A percentile compares a stretch with the other conserved stretches of the same genome.
Conservation (phyloP, 2,329 filamentous ascomycete species). For the Calonectria honghensis region DNA sequence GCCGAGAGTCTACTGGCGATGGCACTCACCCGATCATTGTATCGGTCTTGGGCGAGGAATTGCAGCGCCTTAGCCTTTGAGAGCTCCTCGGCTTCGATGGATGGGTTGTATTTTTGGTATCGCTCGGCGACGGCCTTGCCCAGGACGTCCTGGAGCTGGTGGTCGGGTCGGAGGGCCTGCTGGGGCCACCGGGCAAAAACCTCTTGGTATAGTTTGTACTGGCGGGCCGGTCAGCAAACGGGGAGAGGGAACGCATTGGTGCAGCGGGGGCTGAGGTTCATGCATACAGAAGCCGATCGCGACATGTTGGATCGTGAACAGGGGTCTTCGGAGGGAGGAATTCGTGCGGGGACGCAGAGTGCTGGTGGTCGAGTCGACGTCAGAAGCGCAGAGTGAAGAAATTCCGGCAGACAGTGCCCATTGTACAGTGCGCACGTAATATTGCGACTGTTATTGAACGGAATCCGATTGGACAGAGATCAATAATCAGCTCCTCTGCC, state of each 20-base stretch:
- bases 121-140: slow-evolving; percentile 60
- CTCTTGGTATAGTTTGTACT: slow-evolving; percentile 63
- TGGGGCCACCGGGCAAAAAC: slow-evolving; percentile 75
- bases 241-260: not conserved
- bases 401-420: slow-evolving; percentile 48
- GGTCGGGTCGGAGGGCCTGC: slow-evolving; percentile 77
- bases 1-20: not conserved
- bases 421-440: rapidly evolving
- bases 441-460: slow-evolving; percentile 30
- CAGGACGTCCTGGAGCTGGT: slow-evolving; percentile 77
- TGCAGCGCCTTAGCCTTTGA: slow-evolving; percentile 76
- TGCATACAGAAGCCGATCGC: slow-evolving; percentile 57
- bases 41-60: slow-evolving; percentile 76
- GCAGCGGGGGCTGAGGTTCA: not conserved
- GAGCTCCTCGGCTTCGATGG: slow-evolving; percentile 69
- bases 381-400: slow-evolving; percentile 51
- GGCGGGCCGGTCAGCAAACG: slow-evolving; percentile 21
- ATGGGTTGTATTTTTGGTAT: slow-evolving; percentile 57
- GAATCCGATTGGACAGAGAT: slow-evolving; percentile 46
- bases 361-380: slow-evolving; percentile 49
- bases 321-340: slow-evolving; percentile 32
- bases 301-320: slow-evolving; percentile 57
- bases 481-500: not conserved
- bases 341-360: slow-evolving; percentile 4
- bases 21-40: slow-evolving; percentile 71